Conservation (phyloP, 768 basidiomycete genomes). For the Psilocybe cubensis region DNA sequence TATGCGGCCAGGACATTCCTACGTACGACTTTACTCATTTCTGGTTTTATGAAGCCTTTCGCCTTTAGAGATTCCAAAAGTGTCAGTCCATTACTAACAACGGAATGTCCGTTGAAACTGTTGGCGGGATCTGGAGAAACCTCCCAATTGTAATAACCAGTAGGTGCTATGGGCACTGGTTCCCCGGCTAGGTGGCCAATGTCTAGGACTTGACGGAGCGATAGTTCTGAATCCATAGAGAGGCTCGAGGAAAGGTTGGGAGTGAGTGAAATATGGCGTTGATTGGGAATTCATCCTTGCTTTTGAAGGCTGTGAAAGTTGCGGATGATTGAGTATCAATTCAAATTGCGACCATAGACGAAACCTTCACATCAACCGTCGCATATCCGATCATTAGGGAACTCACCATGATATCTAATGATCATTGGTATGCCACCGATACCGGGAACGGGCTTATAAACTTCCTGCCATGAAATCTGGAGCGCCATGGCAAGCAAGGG, state of each 20-base stretch:
- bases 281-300: not conserved
- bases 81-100: conserved; percentile 5
- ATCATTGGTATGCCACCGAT: not conserved
- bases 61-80: conserved; percentile 10
- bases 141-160: conserved; percentile 22
- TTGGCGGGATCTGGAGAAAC: conserved; percentile 15
- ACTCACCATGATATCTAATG: not conserved
- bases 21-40: conserved; percentile 13
- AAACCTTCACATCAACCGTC: not conserved
- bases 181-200: conserved; percentile 10
- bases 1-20: not conserved
- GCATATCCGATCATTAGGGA: conserved; percentile 3
- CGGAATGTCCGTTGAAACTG: conserved; percentile 13
- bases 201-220: conserved; percentile 4
- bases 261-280: not conserved
- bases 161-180: conserved; percentile 15
- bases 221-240: not conserved
- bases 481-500: not conserved
- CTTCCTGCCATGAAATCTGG: not conserved
- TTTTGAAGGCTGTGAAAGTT: not conserved
- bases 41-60: conserved; percentile 15
- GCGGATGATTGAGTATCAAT: not conserved
- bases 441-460: not conserved
- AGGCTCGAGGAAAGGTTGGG: not conserved
- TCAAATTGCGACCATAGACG: not conserved